These are phyloP conservation scores for Oxyria digyna DNA, from an alignment of 148 eudicot species.

Conservation along the genomic window DNA sequence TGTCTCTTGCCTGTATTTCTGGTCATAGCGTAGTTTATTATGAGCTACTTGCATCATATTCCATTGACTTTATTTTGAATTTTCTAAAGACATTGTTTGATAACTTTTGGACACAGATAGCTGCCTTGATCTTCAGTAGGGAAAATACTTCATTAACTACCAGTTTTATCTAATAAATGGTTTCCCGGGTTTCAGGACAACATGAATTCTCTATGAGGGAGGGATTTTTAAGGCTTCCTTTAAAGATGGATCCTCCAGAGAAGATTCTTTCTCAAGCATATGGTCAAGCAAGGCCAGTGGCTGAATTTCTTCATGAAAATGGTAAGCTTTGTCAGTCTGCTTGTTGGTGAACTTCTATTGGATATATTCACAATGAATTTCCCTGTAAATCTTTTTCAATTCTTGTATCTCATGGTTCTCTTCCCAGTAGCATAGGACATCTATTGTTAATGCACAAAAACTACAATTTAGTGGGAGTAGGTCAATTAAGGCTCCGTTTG, in stretches of 20 bases:
- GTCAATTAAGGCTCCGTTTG: no score
- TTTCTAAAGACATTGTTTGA: background rate
- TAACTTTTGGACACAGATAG: no score
- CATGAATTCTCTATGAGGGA: constrained; percentile 43
- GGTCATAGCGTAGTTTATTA: background rate
- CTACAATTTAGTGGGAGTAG: no score
- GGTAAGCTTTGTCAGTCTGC: constrained; percentile 30
- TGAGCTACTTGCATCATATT: background rate
- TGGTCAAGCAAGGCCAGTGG: constrained; percentile 80
- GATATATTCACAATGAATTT: background rate
- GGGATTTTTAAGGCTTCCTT: constrained; percentile 45
- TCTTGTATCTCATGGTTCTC: no score
- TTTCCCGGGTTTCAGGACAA: constrained; percentile 26
- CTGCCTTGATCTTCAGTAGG: background rate
- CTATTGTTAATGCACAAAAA: background rate
- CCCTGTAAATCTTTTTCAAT: no score
- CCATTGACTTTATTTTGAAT: background rate
- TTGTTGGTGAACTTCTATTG: background rate
- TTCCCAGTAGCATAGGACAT: no score
- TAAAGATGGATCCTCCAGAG: constrained; percentile 95
- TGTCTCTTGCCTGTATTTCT: background rate
- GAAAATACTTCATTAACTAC: background rate
- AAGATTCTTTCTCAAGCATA: constrained; percentile 88
- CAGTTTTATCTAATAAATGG: background rate
- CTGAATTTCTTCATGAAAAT: constrained; percentile 94